These are phyloP conservation scores for Trichocomaceae sp. DNA, from an alignment of 2,329 filamentous ascomycete species.

Conservation along the genomic window DNA sequence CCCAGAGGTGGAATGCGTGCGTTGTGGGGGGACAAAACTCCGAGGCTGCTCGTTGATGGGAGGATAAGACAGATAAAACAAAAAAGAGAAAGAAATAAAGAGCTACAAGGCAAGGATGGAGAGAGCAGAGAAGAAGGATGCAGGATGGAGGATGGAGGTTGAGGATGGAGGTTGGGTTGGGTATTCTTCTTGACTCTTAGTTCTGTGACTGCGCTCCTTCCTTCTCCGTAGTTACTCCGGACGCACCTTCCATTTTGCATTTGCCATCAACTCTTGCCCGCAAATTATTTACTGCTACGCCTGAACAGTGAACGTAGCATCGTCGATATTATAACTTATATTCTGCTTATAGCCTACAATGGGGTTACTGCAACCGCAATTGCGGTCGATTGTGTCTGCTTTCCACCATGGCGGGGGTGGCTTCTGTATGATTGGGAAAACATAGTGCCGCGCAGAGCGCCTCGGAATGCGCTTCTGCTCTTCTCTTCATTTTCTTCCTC, in stretches of 20 bases:
- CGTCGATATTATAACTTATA: background rate
- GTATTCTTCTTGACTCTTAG: too few relatives aligned
- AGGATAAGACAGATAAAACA: slow-evolving; percentile 11
- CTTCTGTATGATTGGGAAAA: background rate
- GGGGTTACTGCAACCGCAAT: background rate
- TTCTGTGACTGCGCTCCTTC: background rate
- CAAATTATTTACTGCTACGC: background rate
- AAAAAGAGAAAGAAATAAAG: background rate
- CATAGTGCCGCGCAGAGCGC: too few relatives aligned
- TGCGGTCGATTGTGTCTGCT: too few relatives aligned
- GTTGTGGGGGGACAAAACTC: slow-evolving; percentile 19
- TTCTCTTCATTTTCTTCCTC: background rate
- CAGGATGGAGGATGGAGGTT: background rate
- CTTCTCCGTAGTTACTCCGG: background rate
- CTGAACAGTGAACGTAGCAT: background rate
- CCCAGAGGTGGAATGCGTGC: background rate
- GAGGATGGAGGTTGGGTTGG: background rate
- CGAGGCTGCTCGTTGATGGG: slow-evolving; percentile 14
- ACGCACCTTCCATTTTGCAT: background rate
- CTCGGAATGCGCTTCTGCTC: background rate
- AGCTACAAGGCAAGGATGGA: background rate
- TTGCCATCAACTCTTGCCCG: too few relatives aligned
- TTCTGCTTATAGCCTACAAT: background rate
- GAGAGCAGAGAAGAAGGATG: background rate
- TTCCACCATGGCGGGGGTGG: too few relatives aligned